Evolutionary conservation across 1,139 yeast genomes (phyloP).

Genomic region (Kluyveromyces sp.): DNA sequence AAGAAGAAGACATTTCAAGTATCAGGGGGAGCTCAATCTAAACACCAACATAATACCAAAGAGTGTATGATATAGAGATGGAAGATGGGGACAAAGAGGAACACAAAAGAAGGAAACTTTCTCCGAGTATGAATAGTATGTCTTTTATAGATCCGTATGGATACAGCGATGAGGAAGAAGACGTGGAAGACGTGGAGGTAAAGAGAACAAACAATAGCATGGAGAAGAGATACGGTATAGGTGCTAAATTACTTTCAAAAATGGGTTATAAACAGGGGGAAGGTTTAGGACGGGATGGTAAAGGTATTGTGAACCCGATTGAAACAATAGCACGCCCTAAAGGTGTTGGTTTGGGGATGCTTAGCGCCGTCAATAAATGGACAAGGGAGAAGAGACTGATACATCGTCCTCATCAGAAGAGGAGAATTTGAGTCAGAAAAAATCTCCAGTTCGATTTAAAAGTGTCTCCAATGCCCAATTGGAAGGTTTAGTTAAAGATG

Average conservation of each 20-base stretch:
- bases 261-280: constrained; percentile 86
- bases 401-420: constrained; percentile 6
- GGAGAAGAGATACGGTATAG: constrained; percentile 59
- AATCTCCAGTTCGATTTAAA: constrained; percentile 4
- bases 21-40: too few relatives aligned
- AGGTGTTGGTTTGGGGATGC: constrained; percentile 65
- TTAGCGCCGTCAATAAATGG: constrained; percentile 13
- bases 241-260: constrained; percentile 66
- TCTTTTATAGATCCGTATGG: constrained; percentile 7
- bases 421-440: background rate
- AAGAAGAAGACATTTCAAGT: too few relatives aligned
- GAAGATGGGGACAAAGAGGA: background rate
- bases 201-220: constrained; percentile 10
- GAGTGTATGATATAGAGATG: background rate
- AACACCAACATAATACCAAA: too few relatives aligned
- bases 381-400: constrained; percentile 4
- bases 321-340: constrained; percentile 59
- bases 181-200: constrained; percentile 5
- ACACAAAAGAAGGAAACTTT: constrained; percentile 3
- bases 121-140: constrained; percentile 3
- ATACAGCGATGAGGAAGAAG: constrained; percentile 9
- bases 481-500: background rate
- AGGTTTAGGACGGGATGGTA: constrained; percentile 66
- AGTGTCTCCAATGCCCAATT: constrained; percentile 1
- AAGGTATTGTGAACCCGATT: constrained; percentile 75